A percentile compares a stretch with the other conserved stretches of the same genome.
These are phyloP conservation scores for Aspergillus jensenii DNA, from an alignment of 2,329 filamentous ascomycete genomes.

Conservation along the genomic window DNA sequence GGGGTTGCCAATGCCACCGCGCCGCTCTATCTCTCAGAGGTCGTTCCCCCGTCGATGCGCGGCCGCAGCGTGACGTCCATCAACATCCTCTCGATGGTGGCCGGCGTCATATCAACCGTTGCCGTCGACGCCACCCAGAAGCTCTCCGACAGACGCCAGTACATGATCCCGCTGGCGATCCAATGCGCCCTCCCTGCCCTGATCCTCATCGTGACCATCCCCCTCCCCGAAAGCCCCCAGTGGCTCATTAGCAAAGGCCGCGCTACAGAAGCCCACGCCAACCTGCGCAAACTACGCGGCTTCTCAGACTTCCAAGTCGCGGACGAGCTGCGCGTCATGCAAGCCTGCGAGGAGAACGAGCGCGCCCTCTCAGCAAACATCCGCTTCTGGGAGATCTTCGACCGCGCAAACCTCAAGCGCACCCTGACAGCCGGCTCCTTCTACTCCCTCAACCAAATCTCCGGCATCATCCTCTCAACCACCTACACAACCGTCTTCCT, in stretches of 20 bases:
- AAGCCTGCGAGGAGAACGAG: constrained; percentile 25
- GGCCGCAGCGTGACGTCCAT: constrained; percentile 32
- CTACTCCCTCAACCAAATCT: constrained; percentile 38
- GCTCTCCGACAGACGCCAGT: constrained; percentile 26
- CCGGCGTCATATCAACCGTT: constrained; percentile 33
- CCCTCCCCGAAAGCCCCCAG: constrained; percentile 35
- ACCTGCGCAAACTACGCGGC: constrained; percentile 33
- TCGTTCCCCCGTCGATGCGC: constrained; percentile 33
- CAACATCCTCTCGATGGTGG: constrained; percentile 32
- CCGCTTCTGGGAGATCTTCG: constrained; percentile 39
- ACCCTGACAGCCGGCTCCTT: constrained; percentile 38
- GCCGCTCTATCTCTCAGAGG: constrained; percentile 38
- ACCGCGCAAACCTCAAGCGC: constrained; percentile 33
- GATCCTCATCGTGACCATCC: constrained; percentile 28
- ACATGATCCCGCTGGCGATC: constrained; percentile 37
- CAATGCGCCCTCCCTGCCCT: constrained; percentile 35
- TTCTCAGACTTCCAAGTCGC: constrained; percentile 31
- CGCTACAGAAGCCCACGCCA: constrained; percentile 28
- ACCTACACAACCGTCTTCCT: constrained; percentile 42
- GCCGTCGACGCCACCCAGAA: constrained; percentile 34
- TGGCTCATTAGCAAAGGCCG: constrained; percentile 33
- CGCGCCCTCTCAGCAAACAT: constrained; percentile 24
- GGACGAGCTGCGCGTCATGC: constrained; percentile 33
- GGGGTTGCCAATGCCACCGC: constrained; percentile 36
- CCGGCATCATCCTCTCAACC: constrained; percentile 37